Evolutionary conservation across 2,329 filamentous ascomycete genomes (phyloP), one percentile per base, ranked within the genome.

Genomic region (Penicillium brevicompactum): DNA sequence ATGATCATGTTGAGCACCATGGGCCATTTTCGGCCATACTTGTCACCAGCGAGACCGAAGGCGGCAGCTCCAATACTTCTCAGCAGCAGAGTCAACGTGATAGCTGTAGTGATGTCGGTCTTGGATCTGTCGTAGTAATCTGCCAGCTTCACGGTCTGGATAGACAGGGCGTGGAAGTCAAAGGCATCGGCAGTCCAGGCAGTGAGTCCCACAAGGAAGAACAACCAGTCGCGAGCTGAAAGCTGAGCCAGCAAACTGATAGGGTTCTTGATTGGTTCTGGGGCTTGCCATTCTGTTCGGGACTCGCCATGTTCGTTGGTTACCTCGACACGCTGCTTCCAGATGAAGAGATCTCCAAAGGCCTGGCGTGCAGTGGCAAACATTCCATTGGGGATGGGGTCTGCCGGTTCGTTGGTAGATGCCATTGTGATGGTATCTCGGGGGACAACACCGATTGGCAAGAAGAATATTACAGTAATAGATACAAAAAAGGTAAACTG

Each of bases 131-230:
- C 62, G 64, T 85, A 87, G 62, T 84, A 84, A 2, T 79, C 72
- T 4, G 83, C 82, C 22, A 92, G 78, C 74, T 91, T 91, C 62
- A 82, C 82, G 3, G 89, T 90, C 71, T 92, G 89, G 60, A 93
- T 90, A 4, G 87, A 89, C 8, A 93, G 80, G 24, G 90, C 88
- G 73, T 92, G 89, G 70, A 92, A 93, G 73, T 92, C 90, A 70
- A 92, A 93, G 3, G 90, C 89, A 70, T 93, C 90, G 53, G 89
- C 89, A 1, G 85, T 89, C 90, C 90, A 93, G 14, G 89, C 87
- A 32, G 82, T 73, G 68, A 92, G 86, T 3, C 89, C 90, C 10
- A 91, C 87, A 40, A 89, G 60, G 75, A 93, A 87, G 77, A 90
- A 92, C 14, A 89, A 67, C 89, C 90, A 93, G 68, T 89, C 86